These are phyloP conservation scores for Sanghuangporus weigelae DNA, from an alignment of 1,284 basidiomycete genomes.

Conservation along the genomic window DNA sequence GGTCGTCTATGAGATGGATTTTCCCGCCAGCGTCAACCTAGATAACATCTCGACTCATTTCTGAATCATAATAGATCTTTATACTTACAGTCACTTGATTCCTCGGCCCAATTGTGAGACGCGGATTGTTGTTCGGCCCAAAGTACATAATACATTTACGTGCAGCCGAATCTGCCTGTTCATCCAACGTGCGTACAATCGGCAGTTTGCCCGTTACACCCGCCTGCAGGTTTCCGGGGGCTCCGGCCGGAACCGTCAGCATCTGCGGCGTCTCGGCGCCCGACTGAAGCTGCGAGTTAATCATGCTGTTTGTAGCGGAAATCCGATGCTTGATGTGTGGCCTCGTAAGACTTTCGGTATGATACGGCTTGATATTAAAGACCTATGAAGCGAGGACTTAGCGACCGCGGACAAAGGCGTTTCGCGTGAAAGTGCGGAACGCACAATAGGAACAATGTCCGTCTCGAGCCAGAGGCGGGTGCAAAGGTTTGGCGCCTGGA, in stretches of 20 bases:
- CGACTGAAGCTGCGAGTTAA: slow-evolving; percentile 58
- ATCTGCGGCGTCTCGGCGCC: slow-evolving; percentile 69
- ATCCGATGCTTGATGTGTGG: slow-evolving; percentile 75
- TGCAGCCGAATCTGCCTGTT: slow-evolving; percentile 78
- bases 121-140: slow-evolving; percentile 74
- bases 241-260: slow-evolving; percentile 45
- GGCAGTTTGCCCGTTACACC: slow-evolving; percentile 55
- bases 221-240: slow-evolving; percentile 36
- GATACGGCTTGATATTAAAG: slow-evolving; percentile 78
- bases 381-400: slow-evolving; percentile 24
- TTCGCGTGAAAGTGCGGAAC: background rate
- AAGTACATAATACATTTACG: slow-evolving; percentile 79
- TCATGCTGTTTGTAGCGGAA: slow-evolving; percentile 52
- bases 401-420: background rate
- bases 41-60: background rate
- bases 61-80: background rate
- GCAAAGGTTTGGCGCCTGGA: slow-evolving; percentile 65
- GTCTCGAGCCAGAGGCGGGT: slow-evolving; percentile 72
- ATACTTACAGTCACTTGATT: slow-evolving; percentile 61
- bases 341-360: slow-evolving; percentile 68
- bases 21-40: slow-evolving; percentile 66
- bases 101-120: slow-evolving; percentile 69
- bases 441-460: slow-evolving; percentile 67
- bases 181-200: slow-evolving; percentile 70
- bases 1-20: slow-evolving; percentile 73